Base-by-base conservation (phyloP, 2,329 filamentous ascomycete genomes). In the Fusarium staphyleae region DNA sequence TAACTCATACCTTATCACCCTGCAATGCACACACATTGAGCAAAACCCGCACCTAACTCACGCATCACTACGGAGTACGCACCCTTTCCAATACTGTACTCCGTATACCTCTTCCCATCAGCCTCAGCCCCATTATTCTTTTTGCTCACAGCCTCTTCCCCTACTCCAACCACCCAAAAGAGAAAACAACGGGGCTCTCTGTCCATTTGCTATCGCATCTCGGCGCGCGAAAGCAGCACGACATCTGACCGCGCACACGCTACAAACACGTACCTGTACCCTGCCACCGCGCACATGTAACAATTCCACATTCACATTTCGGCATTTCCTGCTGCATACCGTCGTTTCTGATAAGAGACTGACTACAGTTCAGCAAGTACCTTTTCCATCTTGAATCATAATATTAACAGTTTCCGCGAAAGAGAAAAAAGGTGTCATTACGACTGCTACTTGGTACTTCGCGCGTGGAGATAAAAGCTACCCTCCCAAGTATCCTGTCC, bases 151-250 rank as follows among this genome's bases (percentile, higher is more conserved):
- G 49, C 35, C 36, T 26, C 18, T 33, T 14, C 19, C 54, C 45
- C 42, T 41, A 36, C 34, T 43, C 59, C 59, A 63, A 60, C 55
- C 55, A 52, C 55, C 59, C 50, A 24, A 34, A 55, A 59, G 57
- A 46, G 11, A 46, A 35, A 46, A 58, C 26, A 47, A 61, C 14
- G 58, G 58, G 59, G 59, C 41, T 16, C 14, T 48, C 14, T 48
- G 39, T 30, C 44, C 44, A 52, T 32, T 46, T 36, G 47, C 40
- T 44, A 37, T 47, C 32, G 13, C 49, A 54, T 54, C 47, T 52
- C 44, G 55, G 37, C 46, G 46, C 56, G 55, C 39, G 35, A 55
- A 55, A 35, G 50, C 37, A 59, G 40, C 50, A 59, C 50, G 32
- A 42, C 55, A 59, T 60, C 33, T 59, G 50, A 60, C 55, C 55